A percentile compares a stretch with the other conserved stretches of the same genome.
phyloP scores from a whole-genome alignment of 73 alveolate genomes.

The Breviolum minutum region DNA sequence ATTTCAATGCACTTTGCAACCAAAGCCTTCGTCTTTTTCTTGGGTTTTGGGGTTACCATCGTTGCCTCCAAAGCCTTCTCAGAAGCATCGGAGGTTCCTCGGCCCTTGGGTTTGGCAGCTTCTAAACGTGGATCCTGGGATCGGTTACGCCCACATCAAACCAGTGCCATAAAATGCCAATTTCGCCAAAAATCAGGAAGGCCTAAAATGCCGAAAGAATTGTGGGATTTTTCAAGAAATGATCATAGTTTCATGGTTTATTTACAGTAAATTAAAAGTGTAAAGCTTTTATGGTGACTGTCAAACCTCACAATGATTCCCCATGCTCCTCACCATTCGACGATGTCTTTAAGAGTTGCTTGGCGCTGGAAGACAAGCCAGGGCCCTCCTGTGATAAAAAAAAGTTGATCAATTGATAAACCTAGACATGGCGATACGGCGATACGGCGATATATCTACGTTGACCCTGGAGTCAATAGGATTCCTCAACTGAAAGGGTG shows the following conservation, averaged over 20 bases:
- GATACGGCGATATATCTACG: no score
- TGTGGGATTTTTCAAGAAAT: no score
- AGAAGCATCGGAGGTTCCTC: slow-evolving; percentile 56
- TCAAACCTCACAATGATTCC: neutral
- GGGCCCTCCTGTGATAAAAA: slow-evolving; percentile 87
- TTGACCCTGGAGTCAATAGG: neutral
- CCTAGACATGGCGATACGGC: no score
- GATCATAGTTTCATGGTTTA: no score
- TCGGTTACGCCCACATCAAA: neutral
- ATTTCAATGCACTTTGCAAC: no score
- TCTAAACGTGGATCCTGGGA: slow-evolving; percentile 63
- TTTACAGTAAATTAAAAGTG: no score
- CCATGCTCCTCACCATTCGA: slow-evolving; percentile 31
- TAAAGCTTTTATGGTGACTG: no score
- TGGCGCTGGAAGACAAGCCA: slow-evolving; percentile 53
- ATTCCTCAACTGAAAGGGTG: neutral
- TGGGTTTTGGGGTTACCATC: neutral
- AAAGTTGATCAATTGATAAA: no score
- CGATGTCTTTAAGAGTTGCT: slow-evolving; percentile 50
- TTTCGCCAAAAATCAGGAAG: no score
- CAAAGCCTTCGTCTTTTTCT: neutral
- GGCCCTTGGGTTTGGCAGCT: slow-evolving; percentile 68
- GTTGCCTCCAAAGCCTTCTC: slow-evolving; percentile 70
- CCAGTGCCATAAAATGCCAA: no score
- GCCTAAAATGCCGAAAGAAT: no score